Evolutionary conservation across 2,329 filamentous ascomycete species (phyloP), one percentile per base, ranked within the genome.

Genomic region (Blastomyces emzantsi): DNA sequence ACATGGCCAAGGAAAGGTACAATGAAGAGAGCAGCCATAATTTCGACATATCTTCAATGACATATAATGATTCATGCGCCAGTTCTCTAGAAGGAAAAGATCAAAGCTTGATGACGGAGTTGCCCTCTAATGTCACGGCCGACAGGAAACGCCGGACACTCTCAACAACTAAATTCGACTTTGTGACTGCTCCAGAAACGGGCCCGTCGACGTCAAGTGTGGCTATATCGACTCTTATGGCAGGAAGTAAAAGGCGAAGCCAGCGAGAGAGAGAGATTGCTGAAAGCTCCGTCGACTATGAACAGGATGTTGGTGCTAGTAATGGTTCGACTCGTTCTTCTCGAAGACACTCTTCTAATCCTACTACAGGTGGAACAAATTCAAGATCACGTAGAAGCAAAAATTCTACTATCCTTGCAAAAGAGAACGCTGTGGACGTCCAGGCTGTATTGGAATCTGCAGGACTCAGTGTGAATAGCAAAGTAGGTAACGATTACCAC

Each of bases 331-430:
- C 57, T 52, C 67, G 67, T 25, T 69, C 71, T 39, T 67, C 73
- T 55, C 69, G 74, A 62, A 70, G 74, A 43, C 71, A 75, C 64
- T 75, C 73, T 4, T 74, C 74, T 5, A 73, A 74, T 52, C 68
- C 36, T 1, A 28, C 60, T 49, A 39, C 57, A 7, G 11, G 28
- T n/a, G 36, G n/a, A 59, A 55, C 41, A 33, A 45, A 58, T 45
- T 52, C 54, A 45, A 43, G 49, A 25, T 61, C 59, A n/a, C 59
- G 59, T 39, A 47, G 59, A 51, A 61, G 45, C 30, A 28, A 43
- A 39, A 61, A 22, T 43, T 61, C 59, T 39, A 43, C 33, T 41
- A 43, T 15, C 30, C 30, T 54, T 9, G 9, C 59, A 41, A 61
- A 54, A 11, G 45, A 43, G 54, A 61, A 41, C 30, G 45, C 22